phyloP scores from a whole-genome alignment of 2,329 filamentous ascomycete species.

The Talaromyces piceae region DNA sequence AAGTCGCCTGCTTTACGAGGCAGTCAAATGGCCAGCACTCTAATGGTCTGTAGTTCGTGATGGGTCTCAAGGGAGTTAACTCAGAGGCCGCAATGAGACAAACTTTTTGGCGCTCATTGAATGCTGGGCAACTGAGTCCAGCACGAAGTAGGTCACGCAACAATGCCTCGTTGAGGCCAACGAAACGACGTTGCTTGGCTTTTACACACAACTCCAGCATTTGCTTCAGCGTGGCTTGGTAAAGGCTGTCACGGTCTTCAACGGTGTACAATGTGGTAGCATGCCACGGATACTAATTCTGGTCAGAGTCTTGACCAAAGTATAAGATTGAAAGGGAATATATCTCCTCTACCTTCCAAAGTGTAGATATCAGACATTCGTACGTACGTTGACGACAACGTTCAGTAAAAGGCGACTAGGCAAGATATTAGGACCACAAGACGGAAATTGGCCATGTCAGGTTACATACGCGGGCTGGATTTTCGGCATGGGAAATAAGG shows the following conservation, averaged over 20 bases:
- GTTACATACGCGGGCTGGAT: conserved; percentile 41
- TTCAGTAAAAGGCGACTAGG: conserved; percentile 41
- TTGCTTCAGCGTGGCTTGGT: conserved; percentile 42
- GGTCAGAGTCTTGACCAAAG: conserved; percentile 11
- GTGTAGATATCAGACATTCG: conserved; percentile 45
- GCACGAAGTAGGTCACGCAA: conserved; percentile 33
- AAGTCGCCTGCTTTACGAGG: conserved; percentile 20
- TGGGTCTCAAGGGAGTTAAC: conserved; percentile 14
- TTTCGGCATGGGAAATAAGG: conserved; percentile 41
- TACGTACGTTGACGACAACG: conserved; percentile 48
- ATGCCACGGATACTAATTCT: conserved; percentile 44
- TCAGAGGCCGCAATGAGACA: conserved; percentile 24
- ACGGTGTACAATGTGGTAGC: conserved; percentile 39
- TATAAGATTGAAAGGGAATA: conserved; percentile 1
- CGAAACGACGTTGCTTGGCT: conserved; percentile 38
- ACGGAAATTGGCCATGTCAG: neutral
- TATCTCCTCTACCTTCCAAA: conserved; percentile 38
- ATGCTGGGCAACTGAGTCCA: conserved; percentile 35
- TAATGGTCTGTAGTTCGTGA: conserved; percentile 17
- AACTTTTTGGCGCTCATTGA: conserved; percentile 39
- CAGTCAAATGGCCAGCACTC: conserved; percentile 37
- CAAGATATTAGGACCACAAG: conserved; percentile 2
- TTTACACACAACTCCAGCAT: conserved; percentile 64
- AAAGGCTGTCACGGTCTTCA: conserved; percentile 40
- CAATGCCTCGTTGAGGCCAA: conserved; percentile 34